Evolutionary conservation across 2,329 filamentous ascomycete genomes (phyloP), one percentile per base, ranked within the genome.

Genomic region (Ilyonectria mors-panacis): DNA sequence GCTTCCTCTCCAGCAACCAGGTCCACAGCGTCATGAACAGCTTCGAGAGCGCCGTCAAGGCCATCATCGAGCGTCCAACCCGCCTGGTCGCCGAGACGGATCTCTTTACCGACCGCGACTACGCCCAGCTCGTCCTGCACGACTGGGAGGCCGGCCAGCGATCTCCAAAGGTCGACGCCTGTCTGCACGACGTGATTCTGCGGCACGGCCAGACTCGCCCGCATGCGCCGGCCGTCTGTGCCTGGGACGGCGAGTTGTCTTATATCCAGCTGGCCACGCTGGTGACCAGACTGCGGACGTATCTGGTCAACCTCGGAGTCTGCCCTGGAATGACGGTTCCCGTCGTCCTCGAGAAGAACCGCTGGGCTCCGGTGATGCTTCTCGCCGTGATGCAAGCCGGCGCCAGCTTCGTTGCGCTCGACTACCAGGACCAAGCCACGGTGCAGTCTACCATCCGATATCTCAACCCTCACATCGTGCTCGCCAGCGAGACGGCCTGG

Each of bases 331-430:
- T 87, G 8, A 81, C 92, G 4, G 85, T 94, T 1, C 90, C 89
- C 6, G 84, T 94, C 6, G 87, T 91, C 19, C 85, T 94, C 74
- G 89, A 93, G 48, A 94, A 93, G 80, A 92, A 88, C 21, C 81
- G 89, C 15, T 87, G 92, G 77, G 85, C 93, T 0, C 91, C 94
- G 54, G 81, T 94, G 44, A 86, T 90, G 7, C 91, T 95, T 67
- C 83, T 95, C 21, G 91, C 92, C 0, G 85, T 91, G 2, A 81
- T 94, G 48, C 92, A 93, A 72, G 80, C 85, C 4, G 86, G 86
- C 13, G 86, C 83, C 1, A 82, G 82, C n/a, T 83, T 88, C 45
- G 84, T 86, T 0, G 83, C 85, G 0, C 78, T 88, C 30, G 86
- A 88, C 48, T 80, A 78, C 3, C 81, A 84, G 17, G 82, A 86